These are phyloP conservation scores for Crassisporium funariophilum DNA, from an alignment of 768 basidiomycete genomes.

Conservation along the genomic window DNA sequence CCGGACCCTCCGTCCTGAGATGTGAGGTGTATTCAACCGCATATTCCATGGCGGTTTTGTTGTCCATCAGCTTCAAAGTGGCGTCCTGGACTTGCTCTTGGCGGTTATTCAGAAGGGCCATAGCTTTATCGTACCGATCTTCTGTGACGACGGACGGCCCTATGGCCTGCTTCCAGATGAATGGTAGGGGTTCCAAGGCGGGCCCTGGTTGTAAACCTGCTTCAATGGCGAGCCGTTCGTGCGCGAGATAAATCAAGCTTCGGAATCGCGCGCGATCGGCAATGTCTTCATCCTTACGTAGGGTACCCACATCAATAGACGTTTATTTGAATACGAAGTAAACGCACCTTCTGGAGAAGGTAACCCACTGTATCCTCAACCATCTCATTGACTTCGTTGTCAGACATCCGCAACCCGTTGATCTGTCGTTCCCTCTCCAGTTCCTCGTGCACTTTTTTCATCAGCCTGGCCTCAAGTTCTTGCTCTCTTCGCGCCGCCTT, in stretches of 20 bases:
- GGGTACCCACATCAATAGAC: neutral
- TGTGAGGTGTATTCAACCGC: slow-evolving; percentile 10
- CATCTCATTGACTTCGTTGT: slow-evolving; percentile 25
- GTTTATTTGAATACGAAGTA: neutral
- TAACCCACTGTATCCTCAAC: slow-evolving; percentile 25
- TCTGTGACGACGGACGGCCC: slow-evolving; percentile 25
- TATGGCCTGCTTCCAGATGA: slow-evolving; percentile 21
- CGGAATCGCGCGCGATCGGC: slow-evolving; percentile 27
- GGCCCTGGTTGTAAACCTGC: slow-evolving; percentile 19
- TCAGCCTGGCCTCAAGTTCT: slow-evolving; percentile 14
- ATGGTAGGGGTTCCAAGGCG: slow-evolving; percentile 19
- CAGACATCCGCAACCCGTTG: slow-evolving; percentile 27
- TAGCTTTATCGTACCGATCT: slow-evolving; percentile 22
- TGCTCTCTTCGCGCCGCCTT: slow-evolving; percentile 15
- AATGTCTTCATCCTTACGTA: slow-evolving; percentile 28
- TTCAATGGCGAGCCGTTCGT: slow-evolving; percentile 22
- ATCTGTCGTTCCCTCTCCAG: slow-evolving; percentile 23
- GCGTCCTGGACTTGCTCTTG: neutral
- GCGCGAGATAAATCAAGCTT: slow-evolving; percentile 22
- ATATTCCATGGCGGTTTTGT: slow-evolving; percentile 13
- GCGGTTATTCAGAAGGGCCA: slow-evolving; percentile 16
- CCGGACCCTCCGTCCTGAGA: slow-evolving; percentile 9
- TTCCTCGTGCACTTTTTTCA: slow-evolving; percentile 17
- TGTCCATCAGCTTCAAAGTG: slow-evolving; percentile 9
- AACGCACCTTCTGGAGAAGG: slow-evolving; percentile 19